These are phyloP conservation scores for Sporothrix phasma DNA, from an alignment of 2,329 filamentous ascomycete genomes.

Conservation along the genomic window DNA sequence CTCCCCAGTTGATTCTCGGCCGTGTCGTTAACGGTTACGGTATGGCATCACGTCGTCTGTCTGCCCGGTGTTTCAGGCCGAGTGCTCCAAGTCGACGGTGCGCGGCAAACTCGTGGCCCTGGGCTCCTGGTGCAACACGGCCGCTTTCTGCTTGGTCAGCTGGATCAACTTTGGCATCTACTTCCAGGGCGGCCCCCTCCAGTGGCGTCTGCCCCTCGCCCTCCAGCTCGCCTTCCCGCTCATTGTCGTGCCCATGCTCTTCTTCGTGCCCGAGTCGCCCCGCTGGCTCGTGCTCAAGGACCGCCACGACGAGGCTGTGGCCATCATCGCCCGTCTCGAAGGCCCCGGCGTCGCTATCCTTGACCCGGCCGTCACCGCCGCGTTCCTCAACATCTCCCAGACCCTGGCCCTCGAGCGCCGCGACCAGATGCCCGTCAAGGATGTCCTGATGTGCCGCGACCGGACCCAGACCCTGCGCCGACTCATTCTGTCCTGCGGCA, in stretches of 20 bases:
- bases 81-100: slow-evolving; percentile 26
- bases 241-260: slow-evolving; percentile 25
- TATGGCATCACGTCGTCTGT: slow-evolving; percentile 28
- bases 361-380: slow-evolving; percentile 24
- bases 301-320: slow-evolving; percentile 33
- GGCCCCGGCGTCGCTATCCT: slow-evolving; percentile 30
- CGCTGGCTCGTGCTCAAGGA: slow-evolving; percentile 22
- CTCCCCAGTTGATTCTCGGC: slow-evolving; percentile 34
- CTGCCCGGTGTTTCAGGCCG: slow-evolving; percentile 28
- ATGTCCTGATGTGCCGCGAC: slow-evolving; percentile 30
- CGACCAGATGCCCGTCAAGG: slow-evolving; percentile 25
- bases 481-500: slow-evolving; percentile 33
- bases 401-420: slow-evolving; percentile 29
- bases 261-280: slow-evolving; percentile 37
- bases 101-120: slow-evolving; percentile 38
- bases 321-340: slow-evolving; percentile 47
- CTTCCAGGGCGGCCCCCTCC: slow-evolving; percentile 24
- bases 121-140: slow-evolving; percentile 31
- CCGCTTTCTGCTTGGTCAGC: slow-evolving; percentile 37
- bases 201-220: slow-evolving; percentile 30
- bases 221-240: slow-evolving; percentile 32
- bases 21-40: slow-evolving; percentile 33
- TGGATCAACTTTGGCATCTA: slow-evolving; percentile 38
- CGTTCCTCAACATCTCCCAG: slow-evolving; percentile 29
- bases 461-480: slow-evolving; percentile 30